Evolutionary conservation across 768 basidiomycete species (phyloP).

Genomic region (Leccinum arenicola): DNA sequence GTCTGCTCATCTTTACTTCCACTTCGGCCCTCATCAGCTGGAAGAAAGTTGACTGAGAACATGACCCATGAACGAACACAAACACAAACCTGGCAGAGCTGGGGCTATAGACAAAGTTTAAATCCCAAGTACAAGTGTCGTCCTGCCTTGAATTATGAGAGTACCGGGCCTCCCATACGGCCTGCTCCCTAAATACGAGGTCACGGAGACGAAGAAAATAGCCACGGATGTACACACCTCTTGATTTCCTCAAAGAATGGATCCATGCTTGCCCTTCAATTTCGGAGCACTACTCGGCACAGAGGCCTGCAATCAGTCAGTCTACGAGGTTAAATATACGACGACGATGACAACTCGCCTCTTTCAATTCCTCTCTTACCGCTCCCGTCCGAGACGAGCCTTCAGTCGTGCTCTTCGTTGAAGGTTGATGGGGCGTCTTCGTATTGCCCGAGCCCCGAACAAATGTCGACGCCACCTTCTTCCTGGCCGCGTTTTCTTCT

Average conservation of each 20-base stretch:
- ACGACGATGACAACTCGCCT: constrained; percentile 24
- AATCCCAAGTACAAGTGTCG: background rate
- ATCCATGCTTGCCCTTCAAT: constrained; percentile 95
- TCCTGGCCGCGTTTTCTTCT: constrained; percentile 70
- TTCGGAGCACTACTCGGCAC: constrained; percentile 57
- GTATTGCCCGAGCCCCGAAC: constrained; percentile 45
- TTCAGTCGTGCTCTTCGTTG: constrained; percentile 30
- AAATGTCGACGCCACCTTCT: constrained; percentile 53
- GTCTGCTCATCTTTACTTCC: constrained; percentile 90
- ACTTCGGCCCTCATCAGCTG: constrained; percentile 87
- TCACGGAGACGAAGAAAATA: constrained; percentile 2
- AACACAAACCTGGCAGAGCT: constrained; percentile 74
- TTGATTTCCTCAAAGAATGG: constrained; percentile 89
- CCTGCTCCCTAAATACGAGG: constrained; percentile 72
- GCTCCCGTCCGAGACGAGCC: constrained; percentile 32
- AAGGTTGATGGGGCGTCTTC: constrained; percentile 41
- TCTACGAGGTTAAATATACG: background rate
- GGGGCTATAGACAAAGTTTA: constrained; percentile 40
- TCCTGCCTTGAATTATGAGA: constrained; percentile 41
- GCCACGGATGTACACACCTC: constrained; percentile 44
- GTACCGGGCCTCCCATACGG: constrained; percentile 82
- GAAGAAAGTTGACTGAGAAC: constrained; percentile 5
- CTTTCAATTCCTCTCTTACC: constrained; percentile 31
- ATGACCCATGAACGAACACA: background rate
- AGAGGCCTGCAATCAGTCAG: constrained; percentile 40